phyloP scores from a whole-genome alignment of 169 alveolate genomes.

The Plasmodium vinckei region DNA sequence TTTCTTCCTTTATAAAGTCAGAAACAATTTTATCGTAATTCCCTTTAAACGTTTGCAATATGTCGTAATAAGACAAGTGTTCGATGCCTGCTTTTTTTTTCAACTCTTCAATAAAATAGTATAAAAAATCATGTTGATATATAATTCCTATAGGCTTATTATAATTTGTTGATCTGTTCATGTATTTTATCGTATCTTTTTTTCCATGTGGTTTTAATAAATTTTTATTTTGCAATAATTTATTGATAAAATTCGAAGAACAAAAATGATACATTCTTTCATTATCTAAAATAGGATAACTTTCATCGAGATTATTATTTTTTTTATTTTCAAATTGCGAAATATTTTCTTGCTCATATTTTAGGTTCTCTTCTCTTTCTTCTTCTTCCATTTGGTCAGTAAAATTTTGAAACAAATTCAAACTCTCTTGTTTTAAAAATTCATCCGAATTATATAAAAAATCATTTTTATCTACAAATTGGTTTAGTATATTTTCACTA shows the following conservation, averaged over 20 bases:
- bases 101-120: conserved; percentile 48
- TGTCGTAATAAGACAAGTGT: conserved; percentile 46
- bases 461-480: not conserved
- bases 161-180: conserved; percentile 55
- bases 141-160: conserved; percentile 21
- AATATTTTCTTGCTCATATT: not conserved
- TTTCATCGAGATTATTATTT: not conserved
- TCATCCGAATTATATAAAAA: not conserved
- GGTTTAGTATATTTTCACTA: not conserved
- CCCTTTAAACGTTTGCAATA: conserved; percentile 55
- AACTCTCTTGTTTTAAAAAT: not conserved
- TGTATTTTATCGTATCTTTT: conserved; percentile 2
- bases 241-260: conserved; percentile 29
- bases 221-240: conserved; percentile 16
- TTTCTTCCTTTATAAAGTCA: not conserved
- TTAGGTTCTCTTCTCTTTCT: not conserved
- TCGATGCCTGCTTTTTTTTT: conserved; percentile 53
- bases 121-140: conserved; percentile 61
- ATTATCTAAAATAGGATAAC: conserved; percentile 6
- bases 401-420: not conserved
- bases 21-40: conserved; percentile 36
- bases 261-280: conserved; percentile 57
- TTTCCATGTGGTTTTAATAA: conserved; percentile 19
- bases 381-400: not conserved
- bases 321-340: not conserved